Evolutionary conservation across 2,329 filamentous ascomycete genomes (phyloP), one percentile per base, ranked within the genome.

Genomic region (Aspergillus sp.): DNA sequence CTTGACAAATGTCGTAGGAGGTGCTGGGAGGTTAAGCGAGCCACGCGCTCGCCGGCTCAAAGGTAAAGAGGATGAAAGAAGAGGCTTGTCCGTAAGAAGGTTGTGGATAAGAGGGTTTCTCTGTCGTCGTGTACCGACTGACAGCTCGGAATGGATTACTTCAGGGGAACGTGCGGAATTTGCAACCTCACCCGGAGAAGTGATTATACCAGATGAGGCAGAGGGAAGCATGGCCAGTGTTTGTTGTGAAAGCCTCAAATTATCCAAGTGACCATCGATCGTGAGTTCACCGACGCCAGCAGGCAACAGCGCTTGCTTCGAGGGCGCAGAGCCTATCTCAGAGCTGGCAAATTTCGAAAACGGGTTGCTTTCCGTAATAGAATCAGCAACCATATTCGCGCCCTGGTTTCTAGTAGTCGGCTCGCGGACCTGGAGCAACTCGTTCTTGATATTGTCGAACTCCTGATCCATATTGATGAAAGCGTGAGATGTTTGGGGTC

Each of bases 391-490:
- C 35, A 60, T 57, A 4, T 60, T 55, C 55, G 46, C 56, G 17
- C 50, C 49, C 2, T 44, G 41, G 6, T 48, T 43, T 21, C 47
- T 55, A 49, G 48, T 46, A 6, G 65, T 53, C 7, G 66, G 64
- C n/a, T 59, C 52, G 49, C 65, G 66, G 21, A 65, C 65, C 44
- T 70, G 67, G 31, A 70, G 67, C 4, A 96, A 79, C 64, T 91
- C 84, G 15, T 82, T 74, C 60, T 85, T 81, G 49, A 96, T 88
- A 25, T 83, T 77, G 1, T 84, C 79, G 64, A 90, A 96, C 70
- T 99, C 93, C 69, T 98, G 92, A 69, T 96, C 90, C 56, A 99
- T 82, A 66, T 99, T 99, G 70, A 99, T 85, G 70, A 97, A 98
- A 7, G 95, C 85, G 70, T 95, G 89, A 2, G 89, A 51, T 82